Evolutionary conservation across 192 early-diverging fungal species (phyloP), one percentile per base, ranked within the genome.

Genomic region (Backusella psychrophila): DNA sequence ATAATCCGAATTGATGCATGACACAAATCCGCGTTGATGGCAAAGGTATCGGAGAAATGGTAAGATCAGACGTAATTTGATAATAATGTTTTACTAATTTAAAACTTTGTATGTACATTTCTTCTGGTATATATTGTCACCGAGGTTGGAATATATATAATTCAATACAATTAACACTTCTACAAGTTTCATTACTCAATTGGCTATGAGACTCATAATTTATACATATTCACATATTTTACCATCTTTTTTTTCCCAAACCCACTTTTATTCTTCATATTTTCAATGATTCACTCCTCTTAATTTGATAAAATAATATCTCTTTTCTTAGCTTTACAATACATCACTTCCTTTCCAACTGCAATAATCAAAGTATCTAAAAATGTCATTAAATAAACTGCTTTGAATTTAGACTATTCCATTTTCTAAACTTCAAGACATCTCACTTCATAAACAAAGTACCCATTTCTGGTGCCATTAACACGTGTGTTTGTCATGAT

Each of bases 151-250:
- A 66, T 66, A 1, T 0, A 34, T 66, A 66, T 66, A 66, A 66
- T 33, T 66, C 29, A 66, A 66, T 66, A 66, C 63, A 66, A 66
- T 66, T 26, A 66, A 66, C 63, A 66, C 63, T 66, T 66, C 63
- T 66, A 66, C 63, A 66, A 66, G 63, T 66, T 66, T 66, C 29
- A 33, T 66, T 66, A 66, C 63, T 66, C 63, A 66, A 66, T 66
- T 66, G 63, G 63, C 63, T 66, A 66, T 66, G 63, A 66, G 31
- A 66, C 29, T 66, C 63, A 66, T 66, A 26, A 66, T 66, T 66
- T 66, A 66, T 66, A 66, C 63, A 66, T 66, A 66, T 66, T 66
- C 63, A 66, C 63, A 66, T 66, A 66, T 66, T 66, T 29, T 66
- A 66, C 63, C 63, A 66, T 66, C 1, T 66, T 66, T 33, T 52